Percentiles rank a stretch among this genome's conserved stretches.
Conservation (phyloP, 257 asterid genomes). For the Primulina tabacum region DNA sequence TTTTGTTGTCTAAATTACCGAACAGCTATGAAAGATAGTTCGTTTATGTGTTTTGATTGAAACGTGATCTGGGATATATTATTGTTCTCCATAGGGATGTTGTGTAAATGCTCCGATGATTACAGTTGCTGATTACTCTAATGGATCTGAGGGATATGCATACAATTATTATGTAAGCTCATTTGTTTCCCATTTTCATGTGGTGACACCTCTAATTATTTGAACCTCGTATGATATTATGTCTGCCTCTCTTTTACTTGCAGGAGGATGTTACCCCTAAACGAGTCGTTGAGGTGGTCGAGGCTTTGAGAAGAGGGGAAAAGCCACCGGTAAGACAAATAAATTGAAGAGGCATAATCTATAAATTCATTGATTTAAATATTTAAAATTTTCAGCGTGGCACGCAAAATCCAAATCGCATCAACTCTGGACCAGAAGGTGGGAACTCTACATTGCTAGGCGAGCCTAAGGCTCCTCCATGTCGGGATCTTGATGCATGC, state of each 20-base stretch:
- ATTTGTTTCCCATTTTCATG: neutral
- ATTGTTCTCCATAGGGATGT: conserved; percentile 55
- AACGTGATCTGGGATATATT: conserved; percentile 16
- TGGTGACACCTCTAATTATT: neutral
- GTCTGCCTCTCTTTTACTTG: neutral
- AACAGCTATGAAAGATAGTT: neutral
- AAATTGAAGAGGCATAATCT: neutral
- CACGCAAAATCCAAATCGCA: conserved; percentile 79
- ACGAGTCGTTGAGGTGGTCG: conserved; percentile 85
- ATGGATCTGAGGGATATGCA: conserved; percentile 89
- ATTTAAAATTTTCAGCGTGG: conserved; percentile 58
- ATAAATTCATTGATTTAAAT: too few species aligned
- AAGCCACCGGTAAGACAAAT: conserved; percentile 75
- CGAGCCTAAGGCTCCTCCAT: conserved; percentile 90
- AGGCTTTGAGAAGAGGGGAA: conserved; percentile 87
- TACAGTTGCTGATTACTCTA: conserved; percentile 94
- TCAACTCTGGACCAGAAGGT: conserved; percentile 87
- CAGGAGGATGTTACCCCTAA: conserved; percentile 94
- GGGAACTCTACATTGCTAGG: conserved; percentile 76
- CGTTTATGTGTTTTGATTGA: neutral
- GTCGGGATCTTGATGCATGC: conserved; percentile 97
- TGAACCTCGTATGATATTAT: neutral
- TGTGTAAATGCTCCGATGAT: conserved; percentile 99
- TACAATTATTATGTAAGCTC: conserved; percentile 79
- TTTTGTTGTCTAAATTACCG: neutral